Conservation (phyloP, 768 basidiomycete species). For the Obba rivulosa region DNA sequence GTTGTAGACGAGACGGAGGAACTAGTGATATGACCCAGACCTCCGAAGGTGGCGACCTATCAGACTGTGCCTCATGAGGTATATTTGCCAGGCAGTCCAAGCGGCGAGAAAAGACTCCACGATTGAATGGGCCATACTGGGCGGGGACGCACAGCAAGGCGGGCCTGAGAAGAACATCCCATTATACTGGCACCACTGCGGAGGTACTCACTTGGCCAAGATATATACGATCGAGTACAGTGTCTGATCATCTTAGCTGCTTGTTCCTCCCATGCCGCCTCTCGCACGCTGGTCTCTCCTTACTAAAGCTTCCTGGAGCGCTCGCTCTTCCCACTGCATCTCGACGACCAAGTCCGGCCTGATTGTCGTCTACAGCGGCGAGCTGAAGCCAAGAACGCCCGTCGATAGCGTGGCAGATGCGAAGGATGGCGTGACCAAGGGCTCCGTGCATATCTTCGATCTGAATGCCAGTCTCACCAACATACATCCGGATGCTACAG, state of each 20-base stretch:
- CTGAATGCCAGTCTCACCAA: constrained; percentile 7
- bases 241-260: too few relatives aligned
- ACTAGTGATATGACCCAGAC: too few relatives aligned
- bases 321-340: constrained; percentile 40
- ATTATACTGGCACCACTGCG: too few relatives aligned
- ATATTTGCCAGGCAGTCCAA: too few relatives aligned
- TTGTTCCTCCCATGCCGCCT: constrained; percentile 5
- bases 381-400: constrained; percentile 36
- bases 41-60: too few relatives aligned
- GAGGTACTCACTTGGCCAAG: too few relatives aligned
- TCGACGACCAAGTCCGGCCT: constrained; percentile 23
- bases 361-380: constrained; percentile 38
- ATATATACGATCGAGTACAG: too few relatives aligned
- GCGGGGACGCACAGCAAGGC: background rate
- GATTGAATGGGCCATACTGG: background rate
- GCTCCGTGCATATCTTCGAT: constrained; percentile 23
- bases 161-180: background rate
- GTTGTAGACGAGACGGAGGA: too few relatives aligned
- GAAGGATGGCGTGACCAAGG: constrained; percentile 2
- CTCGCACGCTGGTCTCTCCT: constrained; percentile 26
- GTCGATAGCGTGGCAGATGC: constrained; percentile 31
- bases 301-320: constrained; percentile 12
- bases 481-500: background rate
- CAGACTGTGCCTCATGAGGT: too few relatives aligned
- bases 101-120: too few relatives aligned